Evolutionary conservation across 2,329 filamentous ascomycete species (phyloP).

Genomic region (Blastomyces silverae): DNA sequence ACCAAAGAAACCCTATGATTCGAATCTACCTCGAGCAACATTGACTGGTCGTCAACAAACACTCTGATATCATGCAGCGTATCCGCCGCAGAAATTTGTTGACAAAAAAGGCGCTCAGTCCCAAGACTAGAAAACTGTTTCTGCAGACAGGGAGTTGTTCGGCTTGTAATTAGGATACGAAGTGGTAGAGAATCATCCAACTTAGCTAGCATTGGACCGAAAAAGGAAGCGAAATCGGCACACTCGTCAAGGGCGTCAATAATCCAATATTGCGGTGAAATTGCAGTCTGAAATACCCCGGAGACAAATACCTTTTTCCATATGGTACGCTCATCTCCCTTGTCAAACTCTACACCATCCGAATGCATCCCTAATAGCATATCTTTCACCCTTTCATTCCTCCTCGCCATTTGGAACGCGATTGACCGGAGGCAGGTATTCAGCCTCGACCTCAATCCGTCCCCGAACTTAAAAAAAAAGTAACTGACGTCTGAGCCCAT

Average conservation of each 20-base stretch:
- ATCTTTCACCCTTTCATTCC: conserved; percentile 12
- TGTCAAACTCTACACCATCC: conserved; percentile 8
- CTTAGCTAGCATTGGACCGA: conserved; percentile 14
- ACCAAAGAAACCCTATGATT: conserved; percentile 25
- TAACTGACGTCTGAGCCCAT: conserved; percentile 24
- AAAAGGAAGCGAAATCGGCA: conserved; percentile 9
- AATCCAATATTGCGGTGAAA: conserved; percentile 23
- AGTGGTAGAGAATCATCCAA: conserved; percentile 21
- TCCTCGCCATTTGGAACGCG: conserved; percentile 33
- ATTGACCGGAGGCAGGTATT: conserved; percentile 28
- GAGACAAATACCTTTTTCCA: conserved; percentile 21
- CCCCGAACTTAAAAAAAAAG: conserved; percentile 34
- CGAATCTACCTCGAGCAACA: conserved; percentile 19
- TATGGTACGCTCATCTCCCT: conserved; percentile 16
- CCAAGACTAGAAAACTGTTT: conserved; percentile 19
- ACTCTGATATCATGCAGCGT: conserved; percentile 24
- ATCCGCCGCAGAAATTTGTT: conserved; percentile 22
- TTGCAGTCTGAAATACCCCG: conserved; percentile 15
- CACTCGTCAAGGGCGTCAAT: conserved; percentile 26
- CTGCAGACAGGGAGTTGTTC: conserved; percentile 17
- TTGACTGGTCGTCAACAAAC: conserved; percentile 21
- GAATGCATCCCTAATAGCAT: conserved; percentile 9
- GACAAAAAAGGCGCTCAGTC: conserved; percentile 11
- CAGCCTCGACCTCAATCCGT: conserved; percentile 26
- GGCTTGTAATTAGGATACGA: conserved; percentile 23